Conservation (phyloP, 1,284 basidiomycete species). For the Ceraceosorus guamensis region DNA sequence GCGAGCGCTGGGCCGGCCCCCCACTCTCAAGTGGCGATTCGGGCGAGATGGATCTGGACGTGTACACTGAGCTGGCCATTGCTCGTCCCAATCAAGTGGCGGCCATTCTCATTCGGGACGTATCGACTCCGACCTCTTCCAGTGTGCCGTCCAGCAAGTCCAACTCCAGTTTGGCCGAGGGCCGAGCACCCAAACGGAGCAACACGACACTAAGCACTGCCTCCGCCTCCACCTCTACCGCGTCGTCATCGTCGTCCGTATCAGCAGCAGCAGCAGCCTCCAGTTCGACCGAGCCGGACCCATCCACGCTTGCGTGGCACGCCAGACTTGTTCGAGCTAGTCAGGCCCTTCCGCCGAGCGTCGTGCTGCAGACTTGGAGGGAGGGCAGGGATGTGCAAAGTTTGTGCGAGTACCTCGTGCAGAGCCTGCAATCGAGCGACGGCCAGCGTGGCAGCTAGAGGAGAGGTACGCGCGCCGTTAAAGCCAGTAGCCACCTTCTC, state of each 20-base stretch:
- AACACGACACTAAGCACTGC: background rate
- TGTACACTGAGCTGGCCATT: constrained; percentile 35
- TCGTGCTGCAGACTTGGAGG: background rate
- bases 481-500: too few species aligned
- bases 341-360: background rate
- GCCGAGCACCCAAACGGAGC: too few species aligned
- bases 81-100: constrained; percentile 25
- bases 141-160: background rate
- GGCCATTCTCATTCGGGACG: background rate
- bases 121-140: background rate
- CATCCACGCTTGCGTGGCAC: background rate
- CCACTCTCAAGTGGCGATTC: constrained; percentile 22
- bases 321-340: background rate
- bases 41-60: constrained; percentile 43
- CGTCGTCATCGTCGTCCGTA: background rate
- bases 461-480: too few species aligned
- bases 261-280: background rate
- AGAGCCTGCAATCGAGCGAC: background rate
- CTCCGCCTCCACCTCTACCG: background rate
- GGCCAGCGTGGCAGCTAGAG: too few species aligned
- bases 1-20: background rate
- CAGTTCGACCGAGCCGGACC: background rate
- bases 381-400: background rate
- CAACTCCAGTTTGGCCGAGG: too few species aligned
- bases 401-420: background rate